These are phyloP conservation scores for Usnea hakonensis DNA, from an alignment of 495 filamentous ascomycete genomes.

Conservation along the genomic window DNA sequence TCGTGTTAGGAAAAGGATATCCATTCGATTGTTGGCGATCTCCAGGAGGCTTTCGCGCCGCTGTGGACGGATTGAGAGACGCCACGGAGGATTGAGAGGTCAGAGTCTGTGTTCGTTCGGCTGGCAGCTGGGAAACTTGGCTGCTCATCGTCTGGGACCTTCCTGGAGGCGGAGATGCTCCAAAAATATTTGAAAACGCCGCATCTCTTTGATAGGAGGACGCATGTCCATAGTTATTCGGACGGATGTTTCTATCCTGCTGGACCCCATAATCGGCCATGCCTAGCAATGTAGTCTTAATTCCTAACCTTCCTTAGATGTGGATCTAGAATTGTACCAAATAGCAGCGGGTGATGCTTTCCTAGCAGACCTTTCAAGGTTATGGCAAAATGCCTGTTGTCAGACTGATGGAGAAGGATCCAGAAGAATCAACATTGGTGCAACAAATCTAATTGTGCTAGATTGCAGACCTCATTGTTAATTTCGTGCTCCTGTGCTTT, in stretches of 20 bases:
- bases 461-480: neutral
- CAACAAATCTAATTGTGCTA: neutral
- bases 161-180: constrained; percentile 74
- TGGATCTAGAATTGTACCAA: neutral
- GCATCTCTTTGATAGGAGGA: constrained; percentile 79
- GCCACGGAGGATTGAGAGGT: constrained; percentile 52
- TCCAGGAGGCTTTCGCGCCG: constrained; percentile 47
- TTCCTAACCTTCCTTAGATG: neutral
- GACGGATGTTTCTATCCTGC: constrained; percentile 62
- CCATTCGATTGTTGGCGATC: constrained; percentile 43
- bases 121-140: constrained; percentile 48
- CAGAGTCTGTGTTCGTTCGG: constrained; percentile 81
- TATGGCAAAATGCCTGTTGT: constrained; percentile 1
- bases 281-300: neutral
- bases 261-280: constrained; percentile 82
- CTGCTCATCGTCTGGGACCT: constrained; percentile 83
- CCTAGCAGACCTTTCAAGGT: neutral
- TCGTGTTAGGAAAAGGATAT: constrained; percentile 40
- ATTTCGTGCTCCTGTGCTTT: neutral
- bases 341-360: neutral
- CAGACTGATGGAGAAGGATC: neutral
- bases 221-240: constrained; percentile 59
- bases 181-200: constrained; percentile 95
- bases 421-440: neutral
- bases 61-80: constrained; percentile 33